Conservation (phyloP, 805 yeast species). For the Starmerella bacillaris region DNA sequence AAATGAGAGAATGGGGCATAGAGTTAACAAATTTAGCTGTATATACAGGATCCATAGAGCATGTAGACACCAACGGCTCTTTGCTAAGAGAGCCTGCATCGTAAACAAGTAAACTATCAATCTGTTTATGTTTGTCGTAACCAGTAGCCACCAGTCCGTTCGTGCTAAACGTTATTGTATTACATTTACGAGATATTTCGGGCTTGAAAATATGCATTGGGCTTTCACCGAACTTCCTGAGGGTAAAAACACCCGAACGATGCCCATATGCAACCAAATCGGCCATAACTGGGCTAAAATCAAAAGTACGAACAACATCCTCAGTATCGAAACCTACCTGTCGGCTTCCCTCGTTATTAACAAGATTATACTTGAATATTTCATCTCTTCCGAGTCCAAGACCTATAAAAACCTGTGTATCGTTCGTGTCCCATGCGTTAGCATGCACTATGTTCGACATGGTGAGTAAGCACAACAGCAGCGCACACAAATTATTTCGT, state of each 20-base stretch:
- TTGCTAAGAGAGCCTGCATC: conserved; percentile 30
- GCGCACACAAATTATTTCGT: no score
- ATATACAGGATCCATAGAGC: conserved; percentile 57
- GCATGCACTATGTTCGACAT: conserved; percentile 27
- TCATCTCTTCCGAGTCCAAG: conserved; percentile 71
- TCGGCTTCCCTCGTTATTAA: conserved; percentile 11
- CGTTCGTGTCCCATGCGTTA: conserved; percentile 39
- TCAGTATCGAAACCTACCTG: conserved; percentile 12
- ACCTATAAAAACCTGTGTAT: conserved; percentile 42
- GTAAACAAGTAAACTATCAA: conserved; percentile 63
- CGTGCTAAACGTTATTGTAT: conserved; percentile 50
- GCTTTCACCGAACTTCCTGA: conserved; percentile 8
- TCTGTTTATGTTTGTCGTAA: conserved; percentile 59
- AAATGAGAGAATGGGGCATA: conserved; percentile 36
- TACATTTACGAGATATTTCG: conserved; percentile 56
- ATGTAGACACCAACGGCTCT: conserved; percentile 27
- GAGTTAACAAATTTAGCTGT: conserved; percentile 52
- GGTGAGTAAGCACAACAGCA: no score
- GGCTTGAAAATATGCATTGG: conserved; percentile 22
- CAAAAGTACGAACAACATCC: conserved; percentile 32
- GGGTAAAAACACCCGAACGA: conserved; percentile 8
- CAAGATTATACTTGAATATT: conserved; percentile 33
- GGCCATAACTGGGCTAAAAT: conserved; percentile 25
- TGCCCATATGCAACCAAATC: conserved; percentile 42
- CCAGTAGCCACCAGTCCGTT: conserved; percentile 57